phyloP scores from a whole-genome alignment of 2,329 filamentous ascomycete genomes.

The Colletotrichum tropicicola region DNA sequence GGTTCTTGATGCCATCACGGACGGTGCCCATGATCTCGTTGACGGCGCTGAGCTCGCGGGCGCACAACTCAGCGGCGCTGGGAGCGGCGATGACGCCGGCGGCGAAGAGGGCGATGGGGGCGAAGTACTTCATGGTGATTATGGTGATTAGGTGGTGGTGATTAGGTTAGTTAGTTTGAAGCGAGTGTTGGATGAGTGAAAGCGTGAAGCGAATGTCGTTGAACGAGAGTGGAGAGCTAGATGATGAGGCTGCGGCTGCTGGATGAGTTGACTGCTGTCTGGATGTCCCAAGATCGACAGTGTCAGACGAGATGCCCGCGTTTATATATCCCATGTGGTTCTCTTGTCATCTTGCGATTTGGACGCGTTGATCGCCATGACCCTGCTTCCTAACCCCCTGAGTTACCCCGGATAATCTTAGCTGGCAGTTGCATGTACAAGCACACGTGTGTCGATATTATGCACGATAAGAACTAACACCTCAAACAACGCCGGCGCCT shows the following conservation, averaged over 20 bases:
- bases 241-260: constrained; percentile 5
- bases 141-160: not conserved
- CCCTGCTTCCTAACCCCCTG: constrained; percentile 1
- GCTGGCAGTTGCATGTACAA: not conserved
- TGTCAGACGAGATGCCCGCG: not conserved
- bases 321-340: constrained; percentile 18
- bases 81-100: constrained; percentile 17
- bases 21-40: constrained; percentile 30
- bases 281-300: not conserved
- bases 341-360: not conserved
- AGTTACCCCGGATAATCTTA: constrained; percentile 24
- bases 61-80: constrained; percentile 11
- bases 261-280: constrained; percentile 2
- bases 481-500: constrained; percentile 16
- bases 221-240: constrained; percentile 7
- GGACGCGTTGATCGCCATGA: constrained; percentile 5
- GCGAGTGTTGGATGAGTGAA: not conserved
- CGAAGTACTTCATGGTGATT: constrained; percentile 21
- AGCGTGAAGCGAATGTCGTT: not conserved
- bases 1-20: constrained; percentile 17
- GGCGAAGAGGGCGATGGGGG: constrained; percentile 20
- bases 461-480: not conserved
- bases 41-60: constrained; percentile 18
- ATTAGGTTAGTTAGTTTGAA: not conserved
- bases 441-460: constrained; percentile 1